These are phyloP conservation scores for Eucalyptus microcorys DNA, from an alignment of 345 rosid species.

Conservation along the genomic window DNA sequence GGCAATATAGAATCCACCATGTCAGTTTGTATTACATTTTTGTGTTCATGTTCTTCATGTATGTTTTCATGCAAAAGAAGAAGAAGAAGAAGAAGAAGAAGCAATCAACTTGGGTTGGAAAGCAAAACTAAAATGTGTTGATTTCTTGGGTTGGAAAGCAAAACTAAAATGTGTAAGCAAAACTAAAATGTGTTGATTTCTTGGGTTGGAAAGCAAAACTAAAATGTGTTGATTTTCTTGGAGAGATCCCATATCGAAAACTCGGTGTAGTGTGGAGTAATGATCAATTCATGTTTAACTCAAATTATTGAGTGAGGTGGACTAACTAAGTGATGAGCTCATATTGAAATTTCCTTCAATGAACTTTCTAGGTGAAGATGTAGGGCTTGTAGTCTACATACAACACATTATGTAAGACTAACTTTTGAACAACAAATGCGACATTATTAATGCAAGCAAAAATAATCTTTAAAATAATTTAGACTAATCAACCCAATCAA, in stretches of 20 bases:
- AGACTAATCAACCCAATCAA: not conserved
- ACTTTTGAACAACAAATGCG: not conserved
- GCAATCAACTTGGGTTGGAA: not conserved
- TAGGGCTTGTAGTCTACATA: not conserved
- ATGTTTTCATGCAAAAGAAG: not conserved
- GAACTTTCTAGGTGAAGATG: not conserved
- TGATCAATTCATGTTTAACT: not conserved
- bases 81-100: not conserved
- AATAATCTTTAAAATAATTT: not conserved
- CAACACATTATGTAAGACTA: not conserved
- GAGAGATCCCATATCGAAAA: not conserved
- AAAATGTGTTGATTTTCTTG: not conserved
- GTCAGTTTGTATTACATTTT: not conserved
- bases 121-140: not conserved
- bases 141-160: not conserved
- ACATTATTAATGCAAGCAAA: not conserved
- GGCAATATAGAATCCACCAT: not conserved
- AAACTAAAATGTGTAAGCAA: not conserved
- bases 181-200: no score
- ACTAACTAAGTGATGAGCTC: not conserved
- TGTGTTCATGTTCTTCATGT: not conserved
- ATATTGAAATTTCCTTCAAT: no score
- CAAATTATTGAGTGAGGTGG: not conserved
- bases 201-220: not conserved
- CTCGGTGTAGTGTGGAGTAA: not conserved